phyloP scores from a whole-genome alignment of 1,139 yeast genomes.

The Diutina rugosa region DNA sequence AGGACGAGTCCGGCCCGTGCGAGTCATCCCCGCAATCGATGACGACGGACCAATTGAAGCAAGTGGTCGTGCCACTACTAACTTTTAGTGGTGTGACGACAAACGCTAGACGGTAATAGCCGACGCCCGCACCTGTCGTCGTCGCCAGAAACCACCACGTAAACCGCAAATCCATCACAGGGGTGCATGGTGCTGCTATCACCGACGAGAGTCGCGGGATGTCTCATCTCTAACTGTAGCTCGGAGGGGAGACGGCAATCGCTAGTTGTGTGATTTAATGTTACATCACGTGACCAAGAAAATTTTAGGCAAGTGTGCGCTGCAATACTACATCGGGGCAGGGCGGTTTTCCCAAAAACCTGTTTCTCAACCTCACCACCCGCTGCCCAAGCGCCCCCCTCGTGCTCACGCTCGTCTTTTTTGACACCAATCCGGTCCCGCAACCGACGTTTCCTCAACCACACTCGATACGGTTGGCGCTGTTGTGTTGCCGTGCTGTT shows the following conservation, averaged over 20 bases:
- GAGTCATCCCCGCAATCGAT: neutral
- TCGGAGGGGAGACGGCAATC: no score
- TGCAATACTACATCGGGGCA: neutral
- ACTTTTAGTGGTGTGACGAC: neutral
- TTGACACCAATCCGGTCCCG: neutral
- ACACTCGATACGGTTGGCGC: neutral
- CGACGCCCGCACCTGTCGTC: no score
- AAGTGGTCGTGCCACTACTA: neutral
- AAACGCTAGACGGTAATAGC: neutral
- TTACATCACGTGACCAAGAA: neutral
- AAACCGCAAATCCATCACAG: no score
- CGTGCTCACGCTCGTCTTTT: neutral
- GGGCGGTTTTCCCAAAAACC: neutral
- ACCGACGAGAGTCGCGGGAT: no score
- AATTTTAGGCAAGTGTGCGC: neutral
- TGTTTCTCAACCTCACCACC: neutral
- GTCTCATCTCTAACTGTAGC: no score
- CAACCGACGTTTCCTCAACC: neutral
- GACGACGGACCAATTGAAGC: neutral
- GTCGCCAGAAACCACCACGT: no score
- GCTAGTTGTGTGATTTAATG: neutral
- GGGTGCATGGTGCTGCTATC: no score
- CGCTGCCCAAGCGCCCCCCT: neutral
- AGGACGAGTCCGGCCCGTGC: neutral
- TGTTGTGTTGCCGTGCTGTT: neutral